Base-by-base conservation (phyloP, 2,329 filamentous ascomycete genomes). In the Verticillium tricorpus region DNA sequence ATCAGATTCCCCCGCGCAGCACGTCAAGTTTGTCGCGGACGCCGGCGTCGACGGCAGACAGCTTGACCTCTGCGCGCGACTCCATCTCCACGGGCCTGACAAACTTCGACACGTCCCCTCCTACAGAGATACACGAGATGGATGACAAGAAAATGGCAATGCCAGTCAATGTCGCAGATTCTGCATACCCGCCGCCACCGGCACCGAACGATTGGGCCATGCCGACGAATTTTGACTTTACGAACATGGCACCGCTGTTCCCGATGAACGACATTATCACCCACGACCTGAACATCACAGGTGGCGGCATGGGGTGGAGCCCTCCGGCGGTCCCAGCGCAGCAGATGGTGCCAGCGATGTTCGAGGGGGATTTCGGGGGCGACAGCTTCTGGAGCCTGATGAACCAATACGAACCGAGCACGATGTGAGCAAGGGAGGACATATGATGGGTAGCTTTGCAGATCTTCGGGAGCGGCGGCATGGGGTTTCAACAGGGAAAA, bases 371-470 rank as follows among this genome's bases (percentile, higher is more conserved):
- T 61, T 84, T 85, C 71, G 78, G 78, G 2, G 77, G 77, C 57
- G 82, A 85, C 66, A 85, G 82, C 55, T 78, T 86, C 61, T 85
- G 83, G 83, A 81, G 79, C 40, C 71, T 85, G 62, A 69, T 86
- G 67, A 86, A 86, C 67, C 80, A 78, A 65, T 79, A 79, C 65
- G 75, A 76, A 39, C 74, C 72, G 57, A 62, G n/a, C 39, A 57
- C 35, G 68, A 68, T 15, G 61, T 62, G 19, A 50, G n/a, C 40
- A 50, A 50, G 40, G 40, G 40, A 50, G 40, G n/a, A 11, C 15
- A 15, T 6, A 4, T 40, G 17, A 40, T 40, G 35, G 35, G 35
- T 15, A 37, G 35, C 15, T 40, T 5, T 17, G 37, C 37, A 40
- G 40, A 22, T 22, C 19, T 50, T 17, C n/a, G 40, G 40, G 40